Base-by-base conservation (phyloP, 257 asterid species). In the Penstemon davidsonii region DNA sequence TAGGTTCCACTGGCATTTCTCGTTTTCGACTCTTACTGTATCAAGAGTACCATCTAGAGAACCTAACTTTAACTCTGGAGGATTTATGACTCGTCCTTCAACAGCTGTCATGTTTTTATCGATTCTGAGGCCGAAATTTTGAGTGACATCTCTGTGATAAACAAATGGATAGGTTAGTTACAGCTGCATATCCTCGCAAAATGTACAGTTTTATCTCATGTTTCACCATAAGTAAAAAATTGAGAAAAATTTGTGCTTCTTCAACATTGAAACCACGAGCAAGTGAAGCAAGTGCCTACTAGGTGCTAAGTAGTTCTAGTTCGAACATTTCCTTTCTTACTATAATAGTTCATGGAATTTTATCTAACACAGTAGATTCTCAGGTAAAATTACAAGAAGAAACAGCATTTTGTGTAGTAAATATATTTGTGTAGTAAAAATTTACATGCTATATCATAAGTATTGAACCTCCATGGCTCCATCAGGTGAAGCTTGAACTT, bases 1-100 rank as follows among this genome's bases (percentile, higher is more conserved):
- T 65, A 86, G 79, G 75, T 81, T 81, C 94, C 87, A 88, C 11
- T 88, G 86, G 62, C 90, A 75, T 63, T 84, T 86, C 69, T 75
- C 86, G 8, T 53, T 68, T 51, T 86, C 83, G 25, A 86, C 93
- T 55, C 41, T 78, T 58, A 86, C 81, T 4, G 43, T 62, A 67
- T 68, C 66, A 52, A 47, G 8, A 51, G 19, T 42, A 59, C 82
- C 82, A 54, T 57, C 76, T 53, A 55, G 63, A 60, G 75, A 71
- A 60, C 91, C 80, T 49, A 89, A 47, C 74, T 73, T 89, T 75
- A 89, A 51, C 8, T 75, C 78, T 18, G 91, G 96, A 25, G 94
- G 82, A 56, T 53, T 76, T 51, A 89, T 75, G 45, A 89, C 79
- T 46, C 96, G 84, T 42, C 92, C 94, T 46, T 38, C 68, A 70